A percentile compares a stretch with the other conserved stretches of the same genome.
Evolutionary conservation across 164 flowering plant species (phyloP).

Genomic region (Chloranthus sessilifolius): DNA sequence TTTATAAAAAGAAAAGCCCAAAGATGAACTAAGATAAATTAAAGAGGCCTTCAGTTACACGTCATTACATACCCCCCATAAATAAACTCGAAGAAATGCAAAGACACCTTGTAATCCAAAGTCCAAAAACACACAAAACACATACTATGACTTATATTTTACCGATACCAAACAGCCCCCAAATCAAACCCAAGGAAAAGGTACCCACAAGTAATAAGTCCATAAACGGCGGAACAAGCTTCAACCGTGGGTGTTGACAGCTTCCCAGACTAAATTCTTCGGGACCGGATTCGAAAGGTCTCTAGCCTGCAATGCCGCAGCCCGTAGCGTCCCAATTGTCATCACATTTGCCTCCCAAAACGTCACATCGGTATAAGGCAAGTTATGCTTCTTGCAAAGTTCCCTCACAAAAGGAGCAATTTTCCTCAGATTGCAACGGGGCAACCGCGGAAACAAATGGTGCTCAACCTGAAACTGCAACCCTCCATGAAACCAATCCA

Average conservation of each 20-base stretch:
- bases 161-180: too few species aligned
- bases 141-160: too few species aligned
- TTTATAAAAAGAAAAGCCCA: too few species aligned
- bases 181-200: too few species aligned
- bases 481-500: conserved; percentile 79
- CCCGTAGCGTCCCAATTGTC: conserved; percentile 44
- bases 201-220: too few species aligned
- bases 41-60: too few species aligned
- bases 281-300: conserved; percentile 35
- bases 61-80: too few species aligned
- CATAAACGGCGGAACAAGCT: too few species aligned
- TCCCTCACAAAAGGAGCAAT: conserved; percentile 48
- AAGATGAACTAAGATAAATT: too few species aligned
- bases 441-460: conserved; percentile 67
- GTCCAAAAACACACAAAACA: too few species aligned
- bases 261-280: conserved; percentile 66
- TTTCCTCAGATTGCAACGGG: conserved; percentile 52
- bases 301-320: conserved; percentile 61
- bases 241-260: conserved; percentile 67
- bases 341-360: conserved; percentile 50
- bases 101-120: too few species aligned
- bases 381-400: conserved; percentile 63
- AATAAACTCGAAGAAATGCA: too few species aligned
- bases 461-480: conserved; percentile 71
- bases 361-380: conserved; percentile 48